phyloP scores from a whole-genome alignment of 148 eudicot genomes.

The Bassia scoparia region DNA sequence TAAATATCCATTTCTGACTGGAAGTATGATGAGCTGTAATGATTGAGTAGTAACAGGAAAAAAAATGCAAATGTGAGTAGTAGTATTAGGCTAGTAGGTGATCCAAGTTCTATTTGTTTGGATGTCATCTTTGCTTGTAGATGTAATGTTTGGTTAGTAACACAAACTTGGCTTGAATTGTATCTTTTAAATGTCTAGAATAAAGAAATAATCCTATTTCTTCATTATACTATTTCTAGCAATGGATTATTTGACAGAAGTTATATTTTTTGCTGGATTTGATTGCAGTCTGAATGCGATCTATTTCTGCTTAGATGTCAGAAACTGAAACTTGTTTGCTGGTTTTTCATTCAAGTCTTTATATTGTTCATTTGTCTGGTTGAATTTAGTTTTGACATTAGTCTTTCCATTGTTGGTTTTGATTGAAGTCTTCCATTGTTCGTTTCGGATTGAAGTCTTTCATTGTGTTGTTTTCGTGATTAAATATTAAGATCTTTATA shows the following conservation, averaged over 20 bases:
- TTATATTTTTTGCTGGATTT: no score
- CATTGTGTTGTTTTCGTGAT: no score
- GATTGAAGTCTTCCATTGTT: no score
- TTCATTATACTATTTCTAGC: neutral
- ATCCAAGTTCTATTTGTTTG: conserved; percentile 26
- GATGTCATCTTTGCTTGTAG: conserved; percentile 28
- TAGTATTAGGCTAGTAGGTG: conserved; percentile 28
- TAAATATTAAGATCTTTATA: no score
- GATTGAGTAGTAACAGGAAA: conserved; percentile 33
- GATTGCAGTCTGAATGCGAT: no score
- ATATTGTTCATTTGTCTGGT: neutral
- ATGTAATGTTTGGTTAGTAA: conserved; percentile 45
- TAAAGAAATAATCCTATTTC: conserved; percentile 23
- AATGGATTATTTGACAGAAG: neutral
- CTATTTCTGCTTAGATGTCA: neutral
- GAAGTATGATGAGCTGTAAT: no score
- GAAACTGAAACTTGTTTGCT: neutral
- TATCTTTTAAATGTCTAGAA: conserved; percentile 20
- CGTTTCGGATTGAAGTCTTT: no score
- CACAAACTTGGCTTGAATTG: conserved; percentile 35
- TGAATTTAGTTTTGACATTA: no score
- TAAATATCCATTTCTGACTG: no score
- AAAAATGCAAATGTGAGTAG: conserved; percentile 33
- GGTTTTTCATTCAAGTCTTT: neutral
- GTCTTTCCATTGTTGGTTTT: no score